phyloP scores from a whole-genome alignment of 208 protist species.

The Trypanosoma vivax region DNA sequence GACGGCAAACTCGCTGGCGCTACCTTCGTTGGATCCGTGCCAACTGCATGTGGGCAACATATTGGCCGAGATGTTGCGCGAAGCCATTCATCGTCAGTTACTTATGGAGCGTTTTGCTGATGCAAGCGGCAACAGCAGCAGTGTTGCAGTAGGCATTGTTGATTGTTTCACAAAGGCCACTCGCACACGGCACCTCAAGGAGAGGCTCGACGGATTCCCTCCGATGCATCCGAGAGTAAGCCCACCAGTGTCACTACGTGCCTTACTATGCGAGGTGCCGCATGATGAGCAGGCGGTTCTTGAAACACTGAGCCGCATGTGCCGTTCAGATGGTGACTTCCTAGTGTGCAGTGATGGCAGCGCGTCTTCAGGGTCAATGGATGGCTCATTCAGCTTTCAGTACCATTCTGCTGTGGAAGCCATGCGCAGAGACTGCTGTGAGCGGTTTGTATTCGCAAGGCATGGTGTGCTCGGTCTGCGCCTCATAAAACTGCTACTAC shows the following conservation, averaged over 20 bases:
- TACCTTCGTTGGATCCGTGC: conserved; percentile 22
- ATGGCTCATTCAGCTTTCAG: conserved; percentile 23
- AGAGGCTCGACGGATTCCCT: conserved; percentile 16
- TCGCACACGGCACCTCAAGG: conserved; percentile 3
- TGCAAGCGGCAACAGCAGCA: conserved; percentile 13
- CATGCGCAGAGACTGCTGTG: conserved; percentile 43
- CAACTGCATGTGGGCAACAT: conserved; percentile 26
- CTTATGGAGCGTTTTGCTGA: conserved; percentile 23
- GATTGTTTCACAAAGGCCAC: conserved; percentile 18
- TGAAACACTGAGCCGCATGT: conserved; percentile 16
- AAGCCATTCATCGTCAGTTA: conserved; percentile 21
- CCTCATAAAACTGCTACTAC: conserved; percentile 65
- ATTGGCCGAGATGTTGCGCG: conserved; percentile 23
- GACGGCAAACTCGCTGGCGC: not conserved
- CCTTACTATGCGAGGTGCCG: conserved; percentile 6
- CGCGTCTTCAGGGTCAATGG: not conserved
- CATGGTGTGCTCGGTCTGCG: conserved; percentile 78
- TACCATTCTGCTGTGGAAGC: conserved; percentile 26
- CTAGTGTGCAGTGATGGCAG: conserved; percentile 19
- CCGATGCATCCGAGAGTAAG: conserved; percentile 5
- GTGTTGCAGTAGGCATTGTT: conserved; percentile 26
- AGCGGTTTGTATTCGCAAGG: conserved; percentile 64
- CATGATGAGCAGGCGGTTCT: conserved; percentile 1
- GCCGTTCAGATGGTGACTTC: conserved; percentile 13
- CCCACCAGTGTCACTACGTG: conserved; percentile 11